Evolutionary conservation across 208 protist genomes (phyloP).

Genomic region (Herpetomonas samuelpessoai): DNA sequence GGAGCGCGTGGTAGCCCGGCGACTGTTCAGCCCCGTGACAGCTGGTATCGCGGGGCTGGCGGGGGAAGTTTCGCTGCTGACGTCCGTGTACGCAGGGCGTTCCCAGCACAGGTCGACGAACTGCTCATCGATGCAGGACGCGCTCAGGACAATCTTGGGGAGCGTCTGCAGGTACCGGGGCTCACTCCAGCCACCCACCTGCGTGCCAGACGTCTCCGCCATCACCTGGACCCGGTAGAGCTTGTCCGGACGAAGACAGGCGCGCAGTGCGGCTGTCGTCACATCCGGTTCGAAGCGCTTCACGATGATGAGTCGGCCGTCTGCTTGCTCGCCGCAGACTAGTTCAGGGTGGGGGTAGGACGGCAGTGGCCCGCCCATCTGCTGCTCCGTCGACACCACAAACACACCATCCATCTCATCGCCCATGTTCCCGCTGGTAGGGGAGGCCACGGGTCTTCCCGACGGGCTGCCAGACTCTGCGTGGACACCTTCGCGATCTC

Average conservation of each 20-base stretch:
- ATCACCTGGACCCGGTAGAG: conserved; percentile 57
- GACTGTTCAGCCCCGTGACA: background rate
- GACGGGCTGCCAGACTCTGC: too few relatives aligned
- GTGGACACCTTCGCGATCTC: background rate
- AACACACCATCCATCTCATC: conserved; percentile 15
- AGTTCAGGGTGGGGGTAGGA: conserved; percentile 9
- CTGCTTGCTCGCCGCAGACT: background rate
- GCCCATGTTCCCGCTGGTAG: background rate
- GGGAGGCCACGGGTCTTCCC: background rate
- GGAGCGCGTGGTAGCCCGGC: background rate
- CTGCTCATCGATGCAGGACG: conserved; percentile 63
- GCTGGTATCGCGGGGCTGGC: background rate
- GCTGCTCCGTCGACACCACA: conserved; percentile 1
- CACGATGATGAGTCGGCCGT: background rate
- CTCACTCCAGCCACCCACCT: conserved; percentile 79
- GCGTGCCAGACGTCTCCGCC: conserved; percentile 68
- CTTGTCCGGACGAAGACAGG: background rate
- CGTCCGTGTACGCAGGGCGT: conserved; percentile 13
- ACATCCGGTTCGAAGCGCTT: background rate
- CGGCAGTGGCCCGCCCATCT: conserved; percentile 6
- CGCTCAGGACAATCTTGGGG: conserved; percentile 49
- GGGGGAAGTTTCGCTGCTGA: background rate
- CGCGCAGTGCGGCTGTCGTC: background rate
- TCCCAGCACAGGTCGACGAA: conserved; percentile 64
- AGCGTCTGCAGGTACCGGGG: conserved; percentile 68